Evolutionary conservation across 2,329 filamentous ascomycete species (phyloP).

Genomic region (Geoglossum cookeanum): DNA sequence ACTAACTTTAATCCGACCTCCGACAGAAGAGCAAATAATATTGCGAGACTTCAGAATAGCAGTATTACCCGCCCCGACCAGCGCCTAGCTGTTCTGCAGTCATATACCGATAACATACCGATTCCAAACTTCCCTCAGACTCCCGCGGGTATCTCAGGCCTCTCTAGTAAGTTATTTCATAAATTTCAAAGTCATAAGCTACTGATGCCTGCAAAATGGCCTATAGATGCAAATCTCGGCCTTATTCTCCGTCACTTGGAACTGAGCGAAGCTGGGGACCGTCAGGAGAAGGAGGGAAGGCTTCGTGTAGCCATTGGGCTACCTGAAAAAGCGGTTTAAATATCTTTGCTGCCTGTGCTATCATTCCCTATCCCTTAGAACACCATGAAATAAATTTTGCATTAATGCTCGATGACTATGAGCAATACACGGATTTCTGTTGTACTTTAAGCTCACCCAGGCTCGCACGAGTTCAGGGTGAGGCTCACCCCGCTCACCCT

Average conservation of each 20-base stretch:
- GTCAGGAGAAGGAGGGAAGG: background rate
- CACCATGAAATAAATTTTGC: background rate
- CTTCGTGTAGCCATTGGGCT: background rate
- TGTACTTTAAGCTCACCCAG: too few relatives aligned
- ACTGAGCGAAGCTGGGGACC: background rate
- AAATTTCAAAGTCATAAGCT: background rate
- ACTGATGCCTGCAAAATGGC: background rate
- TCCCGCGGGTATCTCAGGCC: background rate
- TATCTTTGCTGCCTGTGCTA: background rate
- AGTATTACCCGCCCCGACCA: background rate
- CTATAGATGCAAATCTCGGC: conserved; percentile 1
- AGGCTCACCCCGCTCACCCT: too few relatives aligned
- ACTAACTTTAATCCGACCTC: background rate
- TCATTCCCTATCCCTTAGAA: background rate
- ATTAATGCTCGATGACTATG: too few relatives aligned
- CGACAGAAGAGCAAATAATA: background rate
- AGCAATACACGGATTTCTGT: too few relatives aligned
- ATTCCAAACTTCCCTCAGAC: background rate
- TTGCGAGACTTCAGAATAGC: background rate
- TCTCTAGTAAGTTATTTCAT: background rate
- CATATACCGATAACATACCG: background rate
- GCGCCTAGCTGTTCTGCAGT: background rate
- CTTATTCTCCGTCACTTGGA: background rate
- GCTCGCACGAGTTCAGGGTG: too few relatives aligned
- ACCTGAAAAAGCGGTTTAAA: background rate